Conservation (phyloP, 495 filamentous ascomycete genomes). For the Aspergillus avenaceus region DNA sequence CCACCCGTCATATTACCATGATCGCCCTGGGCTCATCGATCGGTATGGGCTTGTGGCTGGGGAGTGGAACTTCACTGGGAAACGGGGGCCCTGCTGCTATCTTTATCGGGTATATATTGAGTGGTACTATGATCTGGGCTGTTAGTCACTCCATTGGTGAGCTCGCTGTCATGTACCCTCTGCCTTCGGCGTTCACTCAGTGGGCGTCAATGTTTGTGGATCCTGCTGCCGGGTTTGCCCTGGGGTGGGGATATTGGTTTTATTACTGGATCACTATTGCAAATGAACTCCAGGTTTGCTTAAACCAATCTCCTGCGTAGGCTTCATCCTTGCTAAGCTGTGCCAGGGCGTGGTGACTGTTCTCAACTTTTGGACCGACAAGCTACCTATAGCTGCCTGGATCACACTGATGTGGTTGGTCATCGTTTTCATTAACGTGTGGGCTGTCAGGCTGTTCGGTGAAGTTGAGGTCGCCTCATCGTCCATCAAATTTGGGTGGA, state of each 20-base stretch:
- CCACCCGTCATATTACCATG: conserved; percentile 30
- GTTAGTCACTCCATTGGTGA: conserved; percentile 41
- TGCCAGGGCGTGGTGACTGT: conserved; percentile 50
- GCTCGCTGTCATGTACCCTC: conserved; percentile 49
- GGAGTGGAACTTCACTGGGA: conserved; percentile 18
- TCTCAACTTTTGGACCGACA: conserved; percentile 51
- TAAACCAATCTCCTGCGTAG: background rate
- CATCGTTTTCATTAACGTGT: conserved; percentile 40
- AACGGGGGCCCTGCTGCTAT: conserved; percentile 27
- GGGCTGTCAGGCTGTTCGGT: conserved; percentile 48
- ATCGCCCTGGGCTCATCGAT: conserved; percentile 30
- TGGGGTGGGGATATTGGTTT: conserved; percentile 50
- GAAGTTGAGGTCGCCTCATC: conserved; percentile 51
- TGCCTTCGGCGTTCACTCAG: conserved; percentile 49
- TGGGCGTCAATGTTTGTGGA: conserved; percentile 46
- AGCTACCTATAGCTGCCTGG: conserved; percentile 42
- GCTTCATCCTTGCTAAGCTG: background rate
- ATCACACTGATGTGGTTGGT: conserved; percentile 43
- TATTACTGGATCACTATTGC: conserved; percentile 41
- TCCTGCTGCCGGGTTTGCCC: conserved; percentile 42
- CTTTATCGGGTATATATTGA: conserved; percentile 47
- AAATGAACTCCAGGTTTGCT: conserved; percentile 37
- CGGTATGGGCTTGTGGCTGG: conserved; percentile 27
- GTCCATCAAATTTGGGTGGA: conserved; percentile 45
- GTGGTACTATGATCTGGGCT: conserved; percentile 30